Conservation (phyloP, 164 flowering plant genomes). For the Vitis vinifera region ASM3070453v1 NC_081809.1:18885501-18886000, state of each 20-base stretch:
- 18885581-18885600: constrained; percentile 13
- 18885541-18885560: constrained; percentile 5
- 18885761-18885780: constrained; percentile 56
- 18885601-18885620: constrained; percentile 15
- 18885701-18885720: constrained; percentile 93
- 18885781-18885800: constrained; percentile 55
- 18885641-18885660: constrained; percentile 26
- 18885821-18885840: constrained; percentile 76
- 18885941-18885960: constrained; percentile 10
- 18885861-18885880: constrained; percentile 47
- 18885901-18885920: constrained; percentile 7
- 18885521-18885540: constrained; percentile 13
- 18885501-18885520: constrained; percentile 14
- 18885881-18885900: constrained; percentile 19
- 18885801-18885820: constrained; percentile 76
- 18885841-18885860: constrained; percentile 73
- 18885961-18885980: constrained; percentile 13
- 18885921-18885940: constrained; percentile 9
- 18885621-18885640: constrained; percentile 13
- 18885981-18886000: constrained; percentile 9
- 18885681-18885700: constrained; percentile 83
- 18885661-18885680: constrained; percentile 59
- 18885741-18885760: constrained; percentile 61
- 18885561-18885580: constrained; percentile 2
- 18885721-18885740: constrained; percentile 59